phyloP scores from a whole-genome alignment of 441 rosid species.

The Adansonia grandidieri region DNA sequence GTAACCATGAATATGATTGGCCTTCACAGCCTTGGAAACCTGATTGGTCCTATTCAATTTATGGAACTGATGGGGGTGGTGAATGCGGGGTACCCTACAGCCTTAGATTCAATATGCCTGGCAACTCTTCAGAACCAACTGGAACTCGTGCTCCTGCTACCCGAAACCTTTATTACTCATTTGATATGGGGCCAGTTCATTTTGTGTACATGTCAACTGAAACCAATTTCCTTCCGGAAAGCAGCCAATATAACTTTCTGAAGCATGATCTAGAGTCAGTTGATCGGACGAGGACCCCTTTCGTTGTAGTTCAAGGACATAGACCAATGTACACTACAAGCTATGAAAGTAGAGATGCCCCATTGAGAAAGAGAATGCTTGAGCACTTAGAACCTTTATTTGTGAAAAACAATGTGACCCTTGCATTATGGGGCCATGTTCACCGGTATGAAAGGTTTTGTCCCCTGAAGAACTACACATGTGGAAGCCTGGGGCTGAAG shows the following conservation, averaged over 20 bases:
- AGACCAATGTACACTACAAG: slow-evolving; percentile 96
- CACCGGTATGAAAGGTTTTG: slow-evolving; percentile 91
- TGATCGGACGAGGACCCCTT: slow-evolving; percentile 75
- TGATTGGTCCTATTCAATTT: slow-evolving; percentile 59
- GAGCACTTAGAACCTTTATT: slow-evolving; percentile 86
- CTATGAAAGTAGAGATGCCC: slow-evolving; percentile 55
- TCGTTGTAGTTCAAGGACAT: slow-evolving; percentile 82
- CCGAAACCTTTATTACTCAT: slow-evolving; percentile 83
- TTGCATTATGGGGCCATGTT: slow-evolving; percentile 94
- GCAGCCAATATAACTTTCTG: slow-evolving; percentile 69
- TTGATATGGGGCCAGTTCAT: slow-evolving; percentile 71
- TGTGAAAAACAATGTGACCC: slow-evolving; percentile 69
- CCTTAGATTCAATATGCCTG: slow-evolving; percentile 88
- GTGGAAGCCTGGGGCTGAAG: slow-evolving; percentile 45
- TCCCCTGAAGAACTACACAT: slow-evolving; percentile 75
- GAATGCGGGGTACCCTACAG: slow-evolving; percentile 96
- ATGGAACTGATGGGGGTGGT: slow-evolving; percentile 86
- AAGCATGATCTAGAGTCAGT: slow-evolving; percentile 78
- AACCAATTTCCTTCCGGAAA: slow-evolving; percentile 78
- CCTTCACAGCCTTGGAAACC: slow-evolving; percentile 93
- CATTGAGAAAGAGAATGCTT: slow-evolving; percentile 60
- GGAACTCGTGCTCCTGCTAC: slow-evolving; percentile 68
- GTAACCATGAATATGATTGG: slow-evolving; percentile 96
- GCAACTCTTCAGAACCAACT: slow-evolving; percentile 73
- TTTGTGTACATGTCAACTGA: slow-evolving; percentile 85